Evolutionary conservation across 371 early-diverging fungal genomes (phyloP).

Genomic region (Rhizopus delemar): DNA sequence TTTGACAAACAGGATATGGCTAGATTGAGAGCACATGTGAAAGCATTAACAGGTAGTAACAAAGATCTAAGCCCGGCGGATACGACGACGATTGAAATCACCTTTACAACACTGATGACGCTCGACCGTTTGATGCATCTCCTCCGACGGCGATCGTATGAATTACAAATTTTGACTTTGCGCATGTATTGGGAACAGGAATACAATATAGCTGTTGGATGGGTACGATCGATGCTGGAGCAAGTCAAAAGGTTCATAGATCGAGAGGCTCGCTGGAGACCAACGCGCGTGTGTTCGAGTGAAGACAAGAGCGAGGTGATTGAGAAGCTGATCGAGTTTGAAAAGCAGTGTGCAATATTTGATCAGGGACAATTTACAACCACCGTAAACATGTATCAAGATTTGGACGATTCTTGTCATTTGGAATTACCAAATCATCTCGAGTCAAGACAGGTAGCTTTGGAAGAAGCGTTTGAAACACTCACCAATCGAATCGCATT

Average conservation of each 20-base stretch:
- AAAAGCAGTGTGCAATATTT: slow-evolving; percentile 36
- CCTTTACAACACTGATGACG: slow-evolving; percentile 47
- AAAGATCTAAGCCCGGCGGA: slow-evolving; percentile 55
- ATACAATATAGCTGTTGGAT: slow-evolving; percentile 22
- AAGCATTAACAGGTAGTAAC: slow-evolving; percentile 29
- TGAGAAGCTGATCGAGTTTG: slow-evolving; percentile 28
- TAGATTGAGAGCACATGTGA: slow-evolving; percentile 52
- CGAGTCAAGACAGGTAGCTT: slow-evolving; percentile 42
- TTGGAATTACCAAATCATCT: slow-evolving; percentile 45
- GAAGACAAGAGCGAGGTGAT: slow-evolving; percentile 19
- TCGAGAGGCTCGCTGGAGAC: slow-evolving; percentile 34
- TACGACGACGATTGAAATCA: slow-evolving; percentile 56
- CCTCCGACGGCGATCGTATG: slow-evolving; percentile 35
- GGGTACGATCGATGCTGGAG: slow-evolving; percentile 25
- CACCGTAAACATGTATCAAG: slow-evolving; percentile 47
- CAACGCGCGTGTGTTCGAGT: background rate
- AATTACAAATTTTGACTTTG: slow-evolving; percentile 39
- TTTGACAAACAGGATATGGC: slow-evolving; percentile 38
- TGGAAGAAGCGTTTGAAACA: slow-evolving; percentile 47
- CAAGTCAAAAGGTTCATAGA: slow-evolving; percentile 29
- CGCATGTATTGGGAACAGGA: slow-evolving; percentile 51
- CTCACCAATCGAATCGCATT: slow-evolving; percentile 44
- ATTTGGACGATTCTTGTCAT: slow-evolving; percentile 45
- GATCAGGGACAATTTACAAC: slow-evolving; percentile 44
- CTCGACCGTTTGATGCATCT: slow-evolving; percentile 48